These are phyloP conservation scores for Drechslerella coelobrocha DNA, from an alignment of 2,329 filamentous ascomycete species.

Conservation along the genomic window DNA sequence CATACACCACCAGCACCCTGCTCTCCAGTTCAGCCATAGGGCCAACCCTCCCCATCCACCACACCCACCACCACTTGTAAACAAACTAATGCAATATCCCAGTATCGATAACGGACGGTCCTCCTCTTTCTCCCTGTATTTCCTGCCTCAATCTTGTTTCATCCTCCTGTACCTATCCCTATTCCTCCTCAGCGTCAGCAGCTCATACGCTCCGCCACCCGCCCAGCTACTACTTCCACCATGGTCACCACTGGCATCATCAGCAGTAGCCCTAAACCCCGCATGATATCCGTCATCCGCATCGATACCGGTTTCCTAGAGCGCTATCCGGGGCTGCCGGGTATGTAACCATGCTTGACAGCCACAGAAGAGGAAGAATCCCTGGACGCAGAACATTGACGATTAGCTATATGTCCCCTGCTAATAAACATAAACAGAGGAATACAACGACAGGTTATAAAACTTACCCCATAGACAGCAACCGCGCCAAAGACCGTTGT, in stretches of 20 bases:
- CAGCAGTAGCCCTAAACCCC: slow-evolving; percentile 10
- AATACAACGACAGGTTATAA: not conserved
- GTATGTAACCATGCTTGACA: slow-evolving; percentile 86
- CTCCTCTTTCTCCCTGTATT: slow-evolving; percentile 19
- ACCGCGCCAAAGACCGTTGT: slow-evolving; percentile 86
- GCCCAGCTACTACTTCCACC: slow-evolving; percentile 22
- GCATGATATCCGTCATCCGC: slow-evolving; percentile 43
- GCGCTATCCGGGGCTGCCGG: slow-evolving; percentile 64
- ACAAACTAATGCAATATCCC: slow-evolving; percentile 20
- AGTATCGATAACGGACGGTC: slow-evolving; percentile 50
- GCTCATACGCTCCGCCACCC: slow-evolving; percentile 20
- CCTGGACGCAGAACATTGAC: slow-evolving; percentile 63
- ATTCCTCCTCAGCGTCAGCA: slow-evolving; percentile 27
- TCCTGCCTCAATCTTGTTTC: slow-evolving; percentile 33
- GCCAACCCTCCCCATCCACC: slow-evolving; percentile 6
- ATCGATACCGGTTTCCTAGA: slow-evolving; percentile 51
- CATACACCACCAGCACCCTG: too few relatives aligned
- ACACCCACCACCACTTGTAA: slow-evolving; percentile 11
- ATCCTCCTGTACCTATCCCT: slow-evolving; percentile 17
- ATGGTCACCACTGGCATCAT: slow-evolving; percentile 16
- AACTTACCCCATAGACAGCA: slow-evolving; percentile 82
- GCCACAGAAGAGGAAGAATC: slow-evolving; percentile 89
- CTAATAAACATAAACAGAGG: not conserved
- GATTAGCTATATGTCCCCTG: not conserved
- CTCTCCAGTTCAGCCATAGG: slow-evolving; percentile 5